Evolutionary conservation across 441 rosid species (phyloP).

Genomic region (Breynia disticha): DNA sequence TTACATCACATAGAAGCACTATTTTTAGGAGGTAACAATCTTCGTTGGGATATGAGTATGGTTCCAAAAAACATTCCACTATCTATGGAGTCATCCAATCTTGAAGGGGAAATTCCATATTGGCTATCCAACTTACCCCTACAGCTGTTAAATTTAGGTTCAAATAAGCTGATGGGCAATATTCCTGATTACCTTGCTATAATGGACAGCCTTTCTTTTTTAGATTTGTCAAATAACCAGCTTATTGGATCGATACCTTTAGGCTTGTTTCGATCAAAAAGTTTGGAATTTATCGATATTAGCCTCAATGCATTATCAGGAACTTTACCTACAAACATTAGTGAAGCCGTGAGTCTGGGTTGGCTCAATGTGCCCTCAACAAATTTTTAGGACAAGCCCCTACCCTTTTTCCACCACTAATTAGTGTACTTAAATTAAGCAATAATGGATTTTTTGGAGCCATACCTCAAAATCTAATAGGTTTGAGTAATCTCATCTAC

Average conservation of each 20-base stretch:
- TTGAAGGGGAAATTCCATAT: constrained; percentile 19
- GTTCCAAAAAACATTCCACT: background rate
- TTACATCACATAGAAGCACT: too few species aligned
- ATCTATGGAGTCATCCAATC: constrained; percentile 23
- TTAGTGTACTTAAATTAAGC: constrained; percentile 10
- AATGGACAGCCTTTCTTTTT: background rate
- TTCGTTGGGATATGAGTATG: too few species aligned
- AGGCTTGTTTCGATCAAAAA: constrained; percentile 20
- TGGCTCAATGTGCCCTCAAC: constrained; percentile 14
- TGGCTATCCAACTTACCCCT: constrained; percentile 29
- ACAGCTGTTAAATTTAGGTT: constrained; percentile 21
- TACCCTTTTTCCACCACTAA: constrained; percentile 8
- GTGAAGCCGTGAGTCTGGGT: constrained; percentile 2
- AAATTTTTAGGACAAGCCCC: constrained; percentile 32
- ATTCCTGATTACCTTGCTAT: constrained; percentile 25
- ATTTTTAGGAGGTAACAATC: too few species aligned
- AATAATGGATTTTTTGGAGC: constrained; percentile 22
- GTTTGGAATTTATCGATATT: constrained; percentile 5
- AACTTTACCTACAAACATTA: constrained; percentile 18
- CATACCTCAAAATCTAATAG: constrained; percentile 17
- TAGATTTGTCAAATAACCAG: constrained; percentile 21
- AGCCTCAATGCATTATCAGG: constrained; percentile 25
- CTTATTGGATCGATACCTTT: constrained; percentile 31
- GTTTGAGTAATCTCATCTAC: constrained; percentile 15
- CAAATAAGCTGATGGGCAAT: constrained; percentile 23